Evolutionary conservation across 495 filamentous ascomycete species (phyloP), one percentile per base, ranked within the genome.

Genomic region (Aspergillus homomorphus): DNA sequence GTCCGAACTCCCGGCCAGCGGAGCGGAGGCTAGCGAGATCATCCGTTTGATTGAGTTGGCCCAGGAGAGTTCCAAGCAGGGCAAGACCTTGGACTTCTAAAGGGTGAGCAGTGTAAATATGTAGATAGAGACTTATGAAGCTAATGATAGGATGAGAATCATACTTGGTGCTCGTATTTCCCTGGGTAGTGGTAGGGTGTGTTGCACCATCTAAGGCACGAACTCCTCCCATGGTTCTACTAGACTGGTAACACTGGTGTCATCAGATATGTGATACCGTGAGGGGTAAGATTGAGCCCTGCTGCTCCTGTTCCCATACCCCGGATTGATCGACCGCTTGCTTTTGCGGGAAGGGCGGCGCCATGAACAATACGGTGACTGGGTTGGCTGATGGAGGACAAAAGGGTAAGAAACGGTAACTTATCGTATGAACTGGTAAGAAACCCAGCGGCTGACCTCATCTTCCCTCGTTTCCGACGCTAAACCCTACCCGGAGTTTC

Each of bases 31-130:
- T 12, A 80, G 82, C 15, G 80, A 88, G 66, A 85, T 93, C 16
- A 80, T 96, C 58, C 78, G 80, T 51, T 74, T 96, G 61, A 86
- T 96, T 53, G 91, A 95, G 73, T 73, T 88, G 51, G 81, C 84
- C 23, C 78, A 77, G 61, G 79, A 90, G 74, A 91, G 88, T 65
- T 88, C 85, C 0, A 76, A 72, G 63, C 77, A 72, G 50, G 86
- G 87, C 19, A 83, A 78, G 69, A 87, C 89, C 24, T 59, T 92
- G 58, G 70, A 78, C 49, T 67, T 86, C 21, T 80, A 71, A 60
- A 43, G 7, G 9, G 5, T 20, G 16, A 44, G 4, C 26, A 56
- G 21, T 9, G 33, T 38, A 12, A 10, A 51, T 59, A 64, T 51
- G 23, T 54, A 45, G 54, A 57, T 14, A 26, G 24, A 18, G 6